Percentiles rank a stretch among this genome's conserved stretches.
Evolutionary conservation across 306 rosid species (phyloP).

Genomic region (Spatholobus suberectus): DNA sequence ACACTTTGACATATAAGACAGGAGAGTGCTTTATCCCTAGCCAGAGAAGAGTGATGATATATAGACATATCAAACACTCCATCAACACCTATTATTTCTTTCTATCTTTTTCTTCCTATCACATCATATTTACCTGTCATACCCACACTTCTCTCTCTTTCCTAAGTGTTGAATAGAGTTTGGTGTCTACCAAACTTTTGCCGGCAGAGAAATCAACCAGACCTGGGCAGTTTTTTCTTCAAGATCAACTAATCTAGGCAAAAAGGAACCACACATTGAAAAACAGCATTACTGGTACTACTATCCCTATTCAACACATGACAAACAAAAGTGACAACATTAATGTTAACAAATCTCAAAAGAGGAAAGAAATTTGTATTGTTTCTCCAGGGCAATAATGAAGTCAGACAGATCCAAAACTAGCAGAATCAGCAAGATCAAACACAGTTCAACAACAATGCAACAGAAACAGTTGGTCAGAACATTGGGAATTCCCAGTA

Average conservation of each 20-base stretch:
- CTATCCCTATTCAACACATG: not conserved
- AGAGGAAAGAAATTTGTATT: not conserved
- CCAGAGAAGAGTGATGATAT: too few species aligned
- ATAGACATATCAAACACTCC: too few species aligned
- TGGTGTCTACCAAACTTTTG: too few species aligned
- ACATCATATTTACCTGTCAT: too few species aligned
- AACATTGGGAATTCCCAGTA: conserved; percentile 17
- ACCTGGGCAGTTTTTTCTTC: not conserved
- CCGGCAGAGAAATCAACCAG: not conserved
- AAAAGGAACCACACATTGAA: conserved; percentile 20
- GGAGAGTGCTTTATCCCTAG: not conserved
- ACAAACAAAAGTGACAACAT: not conserved
- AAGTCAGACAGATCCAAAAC: not conserved
- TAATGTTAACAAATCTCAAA: not conserved
- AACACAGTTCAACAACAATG: conserved; percentile 19
- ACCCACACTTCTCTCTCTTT: too few species aligned
- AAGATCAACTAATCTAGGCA: conserved; percentile 9
- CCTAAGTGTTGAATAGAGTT: too few species aligned
- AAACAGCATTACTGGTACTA: conserved; percentile 23
- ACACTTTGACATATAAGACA: conserved; percentile 8
- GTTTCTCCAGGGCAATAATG: not conserved
- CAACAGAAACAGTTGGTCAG: not conserved
- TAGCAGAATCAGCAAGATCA: conserved; percentile 24
- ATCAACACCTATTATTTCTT: too few species aligned
- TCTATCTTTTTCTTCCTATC: too few species aligned